Evolutionary conservation across 2,329 filamentous ascomycete species (phyloP), one percentile per base, ranked within the genome.

Genomic region (Tolypocladium tundrense): DNA sequence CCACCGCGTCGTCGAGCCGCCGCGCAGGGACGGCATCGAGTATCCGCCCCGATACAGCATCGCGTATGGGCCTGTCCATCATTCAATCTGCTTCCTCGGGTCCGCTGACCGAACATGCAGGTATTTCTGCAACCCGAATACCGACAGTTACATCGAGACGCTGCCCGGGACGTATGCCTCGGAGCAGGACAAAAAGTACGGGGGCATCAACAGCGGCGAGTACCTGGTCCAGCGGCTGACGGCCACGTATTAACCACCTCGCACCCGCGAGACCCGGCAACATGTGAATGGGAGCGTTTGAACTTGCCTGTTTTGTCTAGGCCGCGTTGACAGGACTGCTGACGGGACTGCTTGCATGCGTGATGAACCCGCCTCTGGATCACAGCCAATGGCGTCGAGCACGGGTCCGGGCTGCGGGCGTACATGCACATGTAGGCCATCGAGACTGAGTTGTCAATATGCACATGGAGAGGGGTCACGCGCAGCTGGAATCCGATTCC

Each of bases 61-160:
- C 68, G 92, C 91, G 65, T 97, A 65, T 68, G 80, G 77, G 24
- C 54, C 27, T 45, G 16, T 37, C 8, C n/a, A 35, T 43, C 19
- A 35, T 31, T n/a, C 10, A 33, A 27, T 52, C 3, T 4, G n/a
- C 24, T 19, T 19, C n/a, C 7, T 39, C 50, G 21, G 11, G 14
- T n/a, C 19, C n/a, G n/a, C 53, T 55, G 31, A 43, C 27, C 2
- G n/a, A 11, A 24, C 4, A 1, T 27, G 5, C 51, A 83, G 80
- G 4, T 95, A 95, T 74, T 95, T 96, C 70, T 95, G 91, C 77
- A 93, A 95, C 65, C 90, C 91, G 10, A 91, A 95, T 68, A 88
- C 84, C 68, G 82, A 88, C 60, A 82, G 80, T 63, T 75, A 82
- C 57, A 95, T 96, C 62, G 88, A 94, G 64, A 89, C 87, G 1